Evolutionary conservation across 768 basidiomycete genomes (phyloP).

Genomic region (Cystofilobasidium bisporidii): DNA sequence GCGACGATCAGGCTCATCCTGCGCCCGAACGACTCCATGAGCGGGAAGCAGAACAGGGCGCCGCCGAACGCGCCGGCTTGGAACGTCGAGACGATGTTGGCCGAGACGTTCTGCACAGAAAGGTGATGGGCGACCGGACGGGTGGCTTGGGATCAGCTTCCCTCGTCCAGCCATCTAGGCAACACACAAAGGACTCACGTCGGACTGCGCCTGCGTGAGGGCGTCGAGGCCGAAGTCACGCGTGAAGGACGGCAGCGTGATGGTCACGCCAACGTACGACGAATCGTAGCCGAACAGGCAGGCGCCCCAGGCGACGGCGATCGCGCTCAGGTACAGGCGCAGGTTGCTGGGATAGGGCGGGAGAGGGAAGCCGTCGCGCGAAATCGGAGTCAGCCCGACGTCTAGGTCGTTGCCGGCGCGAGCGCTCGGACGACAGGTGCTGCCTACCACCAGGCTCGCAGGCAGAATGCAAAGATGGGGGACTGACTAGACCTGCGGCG

Average conservation of each 20-base stretch:
- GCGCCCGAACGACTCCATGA: constrained; percentile 45
- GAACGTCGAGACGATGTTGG: constrained; percentile 24
- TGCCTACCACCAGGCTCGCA: no score
- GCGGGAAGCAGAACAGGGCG: constrained; percentile 22
- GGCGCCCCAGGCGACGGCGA: constrained; percentile 19
- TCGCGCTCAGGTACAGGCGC: constrained; percentile 20
- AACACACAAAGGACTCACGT: not conserved
- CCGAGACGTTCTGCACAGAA: constrained; percentile 1
- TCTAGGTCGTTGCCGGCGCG: no score
- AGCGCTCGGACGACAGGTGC: no score
- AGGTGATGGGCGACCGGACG: no score
- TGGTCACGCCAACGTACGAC: constrained; percentile 18
- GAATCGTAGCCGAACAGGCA: constrained; percentile 18
- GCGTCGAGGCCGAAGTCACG: constrained; percentile 8
- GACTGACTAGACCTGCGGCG: constrained; percentile 12
- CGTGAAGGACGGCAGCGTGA: constrained; percentile 13
- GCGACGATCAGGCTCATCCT: constrained; percentile 56
- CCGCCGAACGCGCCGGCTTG: constrained; percentile 16
- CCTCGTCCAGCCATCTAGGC: no score
- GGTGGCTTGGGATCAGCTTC: no score
- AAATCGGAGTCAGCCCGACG: not conserved
- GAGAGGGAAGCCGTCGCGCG: not conserved
- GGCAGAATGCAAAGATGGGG: not conserved
- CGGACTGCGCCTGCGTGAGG: not conserved
- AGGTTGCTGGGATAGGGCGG: not conserved